Conservation (phyloP, 225 moss, liverwort and hornwort genomes). For the Pseudisothecium myosuroides region DNA sequence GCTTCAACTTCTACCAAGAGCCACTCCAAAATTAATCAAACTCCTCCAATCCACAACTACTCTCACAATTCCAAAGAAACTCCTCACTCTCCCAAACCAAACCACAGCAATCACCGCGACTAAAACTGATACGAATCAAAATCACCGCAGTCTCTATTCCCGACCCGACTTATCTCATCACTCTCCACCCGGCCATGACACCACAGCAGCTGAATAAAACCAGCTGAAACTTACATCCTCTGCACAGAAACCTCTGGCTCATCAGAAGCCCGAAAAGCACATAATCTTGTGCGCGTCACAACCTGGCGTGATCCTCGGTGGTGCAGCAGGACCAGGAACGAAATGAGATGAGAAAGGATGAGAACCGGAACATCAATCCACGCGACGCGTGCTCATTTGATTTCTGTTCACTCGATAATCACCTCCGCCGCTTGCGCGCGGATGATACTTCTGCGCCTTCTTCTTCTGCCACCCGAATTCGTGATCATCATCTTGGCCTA, state of each 20-base stretch:
- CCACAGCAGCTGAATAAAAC: not conserved
- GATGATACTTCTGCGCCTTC: not conserved
- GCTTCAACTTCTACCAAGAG: not conserved
- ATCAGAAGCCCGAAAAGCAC: not conserved
- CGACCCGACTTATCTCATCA: not conserved
- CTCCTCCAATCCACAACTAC: not conserved
- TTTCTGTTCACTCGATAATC: not conserved
- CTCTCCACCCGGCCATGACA: not conserved
- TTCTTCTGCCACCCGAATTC: not conserved
- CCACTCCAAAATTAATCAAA: not conserved
- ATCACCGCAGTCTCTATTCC: not conserved
- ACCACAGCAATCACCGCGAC: not conserved
- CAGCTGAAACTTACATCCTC: not conserved
- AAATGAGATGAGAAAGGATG: constrained; percentile 13
- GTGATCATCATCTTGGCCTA: not conserved
- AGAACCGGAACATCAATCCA: not conserved
- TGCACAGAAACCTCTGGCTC: not conserved
- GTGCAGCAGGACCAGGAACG: not conserved
- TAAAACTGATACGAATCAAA: not conserved
- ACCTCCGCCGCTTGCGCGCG: not conserved
- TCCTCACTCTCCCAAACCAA: not conserved
- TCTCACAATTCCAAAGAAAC: not conserved
- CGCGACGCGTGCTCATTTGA: not conserved
- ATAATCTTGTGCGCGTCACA: not conserved
- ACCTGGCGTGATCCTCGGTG: not conserved